A percentile compares a stretch with the other conserved stretches of the same genome.
Evolutionary conservation across 2,329 filamentous ascomycete genomes (phyloP).

Genomic region (Microdochium bolleyi): DNA sequence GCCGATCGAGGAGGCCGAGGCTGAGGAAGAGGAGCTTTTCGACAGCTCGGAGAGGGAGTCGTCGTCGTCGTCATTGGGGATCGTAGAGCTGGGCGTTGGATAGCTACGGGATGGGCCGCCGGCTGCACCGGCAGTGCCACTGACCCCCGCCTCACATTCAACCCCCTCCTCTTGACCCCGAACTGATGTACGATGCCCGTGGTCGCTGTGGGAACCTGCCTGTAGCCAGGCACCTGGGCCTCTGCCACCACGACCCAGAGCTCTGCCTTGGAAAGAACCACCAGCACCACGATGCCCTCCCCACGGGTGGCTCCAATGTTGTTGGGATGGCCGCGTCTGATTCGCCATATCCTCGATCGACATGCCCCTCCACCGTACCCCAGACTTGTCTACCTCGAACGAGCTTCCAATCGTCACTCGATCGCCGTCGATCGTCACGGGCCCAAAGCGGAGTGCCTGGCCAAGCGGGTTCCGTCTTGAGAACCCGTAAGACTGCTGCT

Average conservation of each 20-base stretch:
- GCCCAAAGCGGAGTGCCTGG: constrained; percentile 24
- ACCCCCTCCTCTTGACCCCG: too few species aligned
- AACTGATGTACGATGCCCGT: too few species aligned
- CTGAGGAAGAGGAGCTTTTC: constrained; percentile 23
- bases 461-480: constrained; percentile 13
- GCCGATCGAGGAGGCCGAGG: constrained; percentile 33
- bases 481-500: constrained; percentile 5
- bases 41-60: constrained; percentile 26
- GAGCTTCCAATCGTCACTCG: constrained; percentile 32
- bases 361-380: constrained; percentile 36
- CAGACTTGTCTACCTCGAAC: constrained; percentile 34
- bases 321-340: neutral
- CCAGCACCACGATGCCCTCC: neutral
- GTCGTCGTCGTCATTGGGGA: constrained; percentile 6
- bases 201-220: too few species aligned
- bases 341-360: constrained; percentile 32
- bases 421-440: constrained; percentile 33
- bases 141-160: too few species aligned
- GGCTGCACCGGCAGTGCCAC: neutral
- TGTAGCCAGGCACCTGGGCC: too few species aligned
- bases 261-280: too few species aligned
- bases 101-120: neutral
- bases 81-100: neutral
- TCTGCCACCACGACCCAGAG: too few species aligned
- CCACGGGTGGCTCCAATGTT: neutral